Evolutionary conservation across 208 protist genomes (phyloP).

Genomic region (Vickermania ingenoplastis): DNA sequence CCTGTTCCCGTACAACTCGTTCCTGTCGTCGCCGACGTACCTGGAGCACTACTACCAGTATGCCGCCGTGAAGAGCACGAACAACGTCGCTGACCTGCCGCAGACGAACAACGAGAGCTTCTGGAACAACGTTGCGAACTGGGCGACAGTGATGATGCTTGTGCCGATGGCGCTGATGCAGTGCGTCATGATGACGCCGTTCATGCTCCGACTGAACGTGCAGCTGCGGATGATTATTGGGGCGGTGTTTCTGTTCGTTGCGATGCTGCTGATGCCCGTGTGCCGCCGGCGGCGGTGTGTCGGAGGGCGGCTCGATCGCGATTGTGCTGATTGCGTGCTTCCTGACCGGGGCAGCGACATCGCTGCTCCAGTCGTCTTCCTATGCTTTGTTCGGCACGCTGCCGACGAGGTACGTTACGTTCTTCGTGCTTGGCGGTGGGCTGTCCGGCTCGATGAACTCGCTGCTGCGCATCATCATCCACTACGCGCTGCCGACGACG

Average conservation of each 20-base stretch:
- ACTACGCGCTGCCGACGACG: slow-evolving; percentile 15
- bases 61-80: slow-evolving; percentile 23
- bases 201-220: slow-evolving; percentile 20
- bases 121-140: slow-evolving; percentile 29
- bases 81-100: slow-evolving; percentile 23
- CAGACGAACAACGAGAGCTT: slow-evolving; percentile 11
- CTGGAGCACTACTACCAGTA: slow-evolving; percentile 41
- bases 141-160: slow-evolving; percentile 30
- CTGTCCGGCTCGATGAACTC: slow-evolving; percentile 35
- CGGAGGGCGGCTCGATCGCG: slow-evolving; percentile 17
- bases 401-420: slow-evolving; percentile 24
- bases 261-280: slow-evolving; percentile 23
- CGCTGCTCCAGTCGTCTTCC: slow-evolving; percentile 18
- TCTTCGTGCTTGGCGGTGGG: slow-evolving; percentile 26
- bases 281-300: slow-evolving; percentile 19
- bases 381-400: slow-evolving; percentile 28
- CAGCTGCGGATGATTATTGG: slow-evolving; percentile 22
- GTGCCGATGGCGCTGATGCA: slow-evolving; percentile 31
- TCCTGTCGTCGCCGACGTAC: slow-evolving; percentile 34
- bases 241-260: slow-evolving; percentile 11
- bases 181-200: slow-evolving; percentile 24
- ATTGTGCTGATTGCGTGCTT: slow-evolving; percentile 22
- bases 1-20: slow-evolving; percentile 43
- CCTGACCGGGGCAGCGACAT: slow-evolving; percentile 17
- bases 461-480: slow-evolving; percentile 32